These are phyloP conservation scores for Petrea volubilis DNA, from an alignment of 257 asterid species.

Conservation along the genomic window DNA sequence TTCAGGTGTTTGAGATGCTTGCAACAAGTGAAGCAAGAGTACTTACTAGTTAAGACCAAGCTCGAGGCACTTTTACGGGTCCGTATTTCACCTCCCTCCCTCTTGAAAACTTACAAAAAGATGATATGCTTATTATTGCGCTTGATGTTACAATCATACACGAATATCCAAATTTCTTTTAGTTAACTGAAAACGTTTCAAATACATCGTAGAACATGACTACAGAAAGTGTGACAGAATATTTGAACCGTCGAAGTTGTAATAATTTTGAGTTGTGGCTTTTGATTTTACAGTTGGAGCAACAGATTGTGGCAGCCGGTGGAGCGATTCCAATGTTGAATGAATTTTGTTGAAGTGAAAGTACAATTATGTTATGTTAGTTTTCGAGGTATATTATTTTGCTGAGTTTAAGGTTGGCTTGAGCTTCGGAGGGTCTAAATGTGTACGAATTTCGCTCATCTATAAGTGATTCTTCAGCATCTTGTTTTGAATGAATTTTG, in stretches of 20 bases:
- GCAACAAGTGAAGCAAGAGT: slow-evolving; percentile 67
- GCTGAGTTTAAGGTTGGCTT: no score
- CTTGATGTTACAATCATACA: no score
- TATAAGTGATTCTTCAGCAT: no score
- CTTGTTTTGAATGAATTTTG: slow-evolving; percentile 28
- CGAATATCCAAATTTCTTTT: not conserved
- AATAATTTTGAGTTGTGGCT: not conserved
- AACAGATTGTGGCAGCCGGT: slow-evolving; percentile 77
- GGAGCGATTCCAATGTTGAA: slow-evolving; percentile 58
- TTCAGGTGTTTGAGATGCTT: slow-evolving; percentile 67
- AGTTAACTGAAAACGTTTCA: not conserved
- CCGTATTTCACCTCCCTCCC: slow-evolving; percentile 5
- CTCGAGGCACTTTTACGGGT: slow-evolving; percentile 64
- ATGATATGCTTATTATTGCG: not conserved
- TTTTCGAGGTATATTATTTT: not conserved
- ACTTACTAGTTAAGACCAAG: slow-evolving; percentile 67
- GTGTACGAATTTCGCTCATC: no score
- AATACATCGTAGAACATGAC: no score
- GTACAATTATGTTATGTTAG: not conserved
- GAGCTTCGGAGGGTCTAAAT: no score
- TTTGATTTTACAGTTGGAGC: slow-evolving; percentile 58
- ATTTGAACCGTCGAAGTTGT: not conserved
- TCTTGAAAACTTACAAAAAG: not conserved
- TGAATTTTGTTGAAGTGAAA: slow-evolving; percentile 21
- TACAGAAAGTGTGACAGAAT: no score